Evolutionary conservation across 139 green algal genomes (phyloP), one percentile per base, ranked within the genome.

Genomic region (Closterium sp.): DNA sequence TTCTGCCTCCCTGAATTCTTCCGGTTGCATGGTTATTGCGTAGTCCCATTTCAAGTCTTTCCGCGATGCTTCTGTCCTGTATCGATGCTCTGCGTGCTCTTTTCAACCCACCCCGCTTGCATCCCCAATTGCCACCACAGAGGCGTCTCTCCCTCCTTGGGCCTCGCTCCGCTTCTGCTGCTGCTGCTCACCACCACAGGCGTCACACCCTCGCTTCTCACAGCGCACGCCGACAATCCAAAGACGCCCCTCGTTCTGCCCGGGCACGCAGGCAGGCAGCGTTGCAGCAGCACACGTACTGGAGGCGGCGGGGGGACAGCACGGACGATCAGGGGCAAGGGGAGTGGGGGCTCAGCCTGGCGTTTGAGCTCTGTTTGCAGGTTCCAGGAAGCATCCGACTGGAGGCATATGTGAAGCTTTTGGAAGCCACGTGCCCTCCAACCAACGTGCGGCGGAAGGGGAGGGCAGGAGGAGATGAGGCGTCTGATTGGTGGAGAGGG

Each of bases 141-240:
- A 76, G 55, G 55, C 5, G 55, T 76, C 55, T 76, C 55, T 76
- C 55, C 83, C 5, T 33, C n/a, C 19, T 34, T 86, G 83, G 83
- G n/a, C n/a, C 83, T 33, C 21, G n/a, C 83, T 86, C 83, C 30
- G 83, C 83, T 86, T 86, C 30, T 86, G 83, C 83, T 34, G 83
- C 30, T 86, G n/a, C n/a, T 86, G 83, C 83, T 86, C 23, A 32
- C 83, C 83, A 32, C 83, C 30, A 34, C 55, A 76, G 55, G 55
- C 34, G 35, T 89, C 86, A 66, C 86, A 81, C 86, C 86, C 86
- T 35, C 34, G 1, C 86, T 89, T 33, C 84, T 89, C 34, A 32
- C n/a, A 64, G 33, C 88, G 92, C 34, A 9, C 85, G 33, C 88
- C 89, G 16, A 76, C 12, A 76, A 76, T 76, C 55, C 55, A 76